Evolutionary conservation across 2,329 filamentous ascomycete genomes (phyloP), one percentile per base, ranked within the genome.

Genomic region (Trichoderma sp.): DNA sequence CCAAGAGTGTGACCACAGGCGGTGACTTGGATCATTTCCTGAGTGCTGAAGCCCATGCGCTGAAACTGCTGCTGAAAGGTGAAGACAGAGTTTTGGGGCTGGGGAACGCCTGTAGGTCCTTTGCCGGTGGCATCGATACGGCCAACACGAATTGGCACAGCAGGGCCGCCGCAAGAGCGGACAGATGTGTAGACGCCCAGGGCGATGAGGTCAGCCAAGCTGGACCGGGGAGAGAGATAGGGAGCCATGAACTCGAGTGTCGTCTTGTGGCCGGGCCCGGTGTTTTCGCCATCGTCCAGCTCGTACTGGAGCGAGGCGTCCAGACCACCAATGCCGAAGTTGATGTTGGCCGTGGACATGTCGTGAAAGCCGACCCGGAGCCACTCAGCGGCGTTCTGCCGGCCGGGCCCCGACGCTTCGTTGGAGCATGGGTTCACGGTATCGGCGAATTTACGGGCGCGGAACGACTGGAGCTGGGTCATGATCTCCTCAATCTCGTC

Each of bases 401-500:
- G 88, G 63, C 90, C 90, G 2, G 87, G 84, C 0, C 88, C 89
- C 1, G 87, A 86, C 24, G 87, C 86, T 75, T 89, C 86, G 77
- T 85, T 89, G 60, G 85, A 85, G 82, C 90, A 92, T 6, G 90
- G 90, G 41, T 86, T 89, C 74, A 92, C 87, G 16, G 86, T 86
- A 69, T 87, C 86, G 63, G 89, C 87, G 80, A 92, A 91, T 56
- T 88, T 86, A 77, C 89, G 86, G 38, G 87, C 85, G 63, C 86
- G 84, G 79, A 90, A 89, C 3, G 89, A 89, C 41, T 85, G 83
- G 71, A 89, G 87, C 78, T 92, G 88, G 79, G 88, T 91, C 85
- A 92, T 89, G 77, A 92, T 88, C 81, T 91, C 90, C 81, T 92
- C 91, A 75, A 92, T 83, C 80, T 92, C 90, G 79, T 92, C 91